Base-by-base conservation (phyloP, 352 stramenopile species). In the Lagenidium giganteum region DNA sequence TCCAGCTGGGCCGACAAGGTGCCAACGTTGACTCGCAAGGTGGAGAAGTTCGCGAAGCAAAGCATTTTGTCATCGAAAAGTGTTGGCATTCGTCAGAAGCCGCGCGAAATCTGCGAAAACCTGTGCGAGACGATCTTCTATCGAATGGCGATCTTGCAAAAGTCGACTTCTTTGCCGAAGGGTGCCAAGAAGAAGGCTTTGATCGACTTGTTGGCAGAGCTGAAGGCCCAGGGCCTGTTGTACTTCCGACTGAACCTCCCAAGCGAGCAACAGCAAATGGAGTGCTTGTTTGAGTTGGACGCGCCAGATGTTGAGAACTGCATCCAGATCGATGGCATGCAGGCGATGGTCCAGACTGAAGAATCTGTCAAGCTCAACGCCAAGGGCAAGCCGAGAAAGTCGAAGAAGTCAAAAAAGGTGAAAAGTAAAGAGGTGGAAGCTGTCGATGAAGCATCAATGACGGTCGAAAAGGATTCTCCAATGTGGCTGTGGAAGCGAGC, bases 121-220 rank as follows among this genome's bases (percentile, higher is more conserved):
- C 69, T 98, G 8, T 96, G 82, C 51, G 78, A 95, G 48, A 80
- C 87, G 21, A 96, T 99, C 42, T 98, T 99, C 56, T 92, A 93
- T 27, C 83, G 96, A n/a, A 98, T 99, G 58, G 63, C 87, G 14
- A 50, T 64, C 9, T 61, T 97, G 8, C 62, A 70, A 28, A 51
- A 66, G 29, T 52, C 67, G n/a, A 42, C 65, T 18, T 96, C 92
- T 23, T 57, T 88, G 14, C 92, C 92, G 0, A 97, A 98, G 67
- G 89, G 87, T 35, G 92, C 97, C 21, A 99, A 99, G 67, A 96
- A 98, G 71, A 88, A 97, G 47, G 96, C 96, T 13, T 61, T 99
- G 5, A 82, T 98, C 20, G 96, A 99, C 51, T 61, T 99, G 16
- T 81, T 99, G 5, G 57, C 64, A 8, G 89, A 91, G 43, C 59